Base-by-base conservation (phyloP, 2,329 filamentous ascomycete genomes). In the Macrophomina pseudophaseolina region DNA sequence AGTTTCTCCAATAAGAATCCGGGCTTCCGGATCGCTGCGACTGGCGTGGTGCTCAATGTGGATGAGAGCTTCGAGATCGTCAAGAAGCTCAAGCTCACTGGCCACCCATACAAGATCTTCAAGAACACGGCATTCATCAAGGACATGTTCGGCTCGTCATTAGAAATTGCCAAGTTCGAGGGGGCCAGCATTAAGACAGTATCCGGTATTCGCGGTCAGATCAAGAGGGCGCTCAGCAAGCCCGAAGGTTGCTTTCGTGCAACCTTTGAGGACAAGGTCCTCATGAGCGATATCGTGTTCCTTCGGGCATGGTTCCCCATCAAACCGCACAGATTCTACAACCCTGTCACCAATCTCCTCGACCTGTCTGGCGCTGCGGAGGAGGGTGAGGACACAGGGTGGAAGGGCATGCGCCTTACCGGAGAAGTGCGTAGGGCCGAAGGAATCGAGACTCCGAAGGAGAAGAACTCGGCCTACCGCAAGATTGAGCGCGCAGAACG, bases 51-150 rank as follows among this genome's bases (percentile, higher is more conserved):
- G 4, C 83, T 98, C 70, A 94, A 90, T 74, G 95, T 99, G 23
- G 95, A 99, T 76, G 94, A 98, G 80, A 92, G 91, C 48, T 94
- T 92, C 3, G 95, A 99, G 78, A 98, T 99, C 71, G 95, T 99
- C 79, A 99, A 99, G 87, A 99, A 99, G 85, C 89, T 99, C 75
- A 99, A 99, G 80, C 87, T 99, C 58, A 97, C 93, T 0, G 95
- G 95, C 68, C 86, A 88, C 56, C 94, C 95, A 1, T 96, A 95
- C 86, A 98, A 98, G 82, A 96, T 98, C 80, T 98, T 96, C 88
- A 97, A 97, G 81, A 99, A 99, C 83, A 99, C 95, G 0, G 94
- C 95, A 46, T 99, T 99, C 78, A 93, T 99, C 82, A 96, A 95
- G 79, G 93, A 97, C 81, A 99, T 99, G 95, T 99, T 99, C 85